Percentiles rank a stretch among this genome's conserved stretches.
Evolutionary conservation across 805 yeast species (phyloP).

Genomic region (Candida verbasci): DNA sequence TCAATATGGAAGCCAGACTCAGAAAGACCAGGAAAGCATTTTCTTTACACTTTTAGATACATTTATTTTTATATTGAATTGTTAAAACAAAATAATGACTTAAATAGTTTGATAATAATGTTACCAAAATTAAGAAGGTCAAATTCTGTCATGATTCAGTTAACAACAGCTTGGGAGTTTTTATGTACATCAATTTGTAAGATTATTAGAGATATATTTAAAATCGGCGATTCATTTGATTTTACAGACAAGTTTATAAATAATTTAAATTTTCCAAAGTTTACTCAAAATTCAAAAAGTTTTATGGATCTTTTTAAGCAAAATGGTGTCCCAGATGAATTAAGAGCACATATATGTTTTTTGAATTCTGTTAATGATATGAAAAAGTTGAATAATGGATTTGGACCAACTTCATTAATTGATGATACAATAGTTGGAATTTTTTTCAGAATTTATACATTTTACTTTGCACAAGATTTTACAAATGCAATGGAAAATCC

Average conservation of each 20-base stretch:
- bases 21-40: conserved; percentile 93
- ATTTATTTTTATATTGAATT: conserved; percentile 59
- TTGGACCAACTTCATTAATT: conserved; percentile 69
- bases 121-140: conserved; percentile 74
- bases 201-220: conserved; percentile 44
- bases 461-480: conserved; percentile 12
- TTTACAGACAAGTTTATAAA: conserved; percentile 52
- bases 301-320: conserved; percentile 21
- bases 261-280: conserved; percentile 39
- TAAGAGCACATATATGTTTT: conserved; percentile 38
- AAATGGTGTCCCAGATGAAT: conserved; percentile 32
- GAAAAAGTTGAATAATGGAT: conserved; percentile 72
- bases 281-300: conserved; percentile 34
- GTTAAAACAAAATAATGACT: conserved; percentile 49
- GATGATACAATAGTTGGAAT: conserved; percentile 69
- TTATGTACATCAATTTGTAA: conserved; percentile 49
- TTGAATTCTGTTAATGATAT: conserved; percentile 54
- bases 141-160: conserved; percentile 69
- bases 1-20: conserved; percentile 91
- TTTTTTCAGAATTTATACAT: conserved; percentile 46
- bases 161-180: conserved; percentile 63
- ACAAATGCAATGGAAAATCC: conserved; percentile 13
- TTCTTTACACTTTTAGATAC: conserved; percentile 69
- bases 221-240: conserved; percentile 36
- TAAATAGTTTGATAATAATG: conserved; percentile 54